Conservation (phyloP, 306 rosid species). For the Alnus glutinosa region DNA sequence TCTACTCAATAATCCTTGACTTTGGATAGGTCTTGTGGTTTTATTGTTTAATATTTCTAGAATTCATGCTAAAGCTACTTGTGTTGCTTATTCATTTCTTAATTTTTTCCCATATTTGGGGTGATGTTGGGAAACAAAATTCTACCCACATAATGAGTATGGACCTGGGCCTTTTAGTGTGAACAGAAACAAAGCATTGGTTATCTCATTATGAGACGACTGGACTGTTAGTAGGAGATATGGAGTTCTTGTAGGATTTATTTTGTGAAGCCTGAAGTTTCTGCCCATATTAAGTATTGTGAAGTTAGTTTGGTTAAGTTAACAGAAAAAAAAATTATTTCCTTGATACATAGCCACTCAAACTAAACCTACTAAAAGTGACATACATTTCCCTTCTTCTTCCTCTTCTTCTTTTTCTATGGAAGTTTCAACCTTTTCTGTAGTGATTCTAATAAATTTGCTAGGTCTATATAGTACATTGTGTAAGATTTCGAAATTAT, state of each 20-base stretch:
- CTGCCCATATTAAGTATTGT: no score
- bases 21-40: neutral
- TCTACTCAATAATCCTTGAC: neutral
- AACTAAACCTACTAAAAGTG: no score
- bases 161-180: neutral
- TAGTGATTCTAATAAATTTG: neutral
- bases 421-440: neutral
- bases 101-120: neutral
- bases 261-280: neutral
- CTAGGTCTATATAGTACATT: no score
- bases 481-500: no score
- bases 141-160: neutral
- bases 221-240: neutral
- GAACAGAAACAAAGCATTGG: neutral
- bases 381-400: no score
- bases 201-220: neutral
- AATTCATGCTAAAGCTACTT: neutral
- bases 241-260: neutral
- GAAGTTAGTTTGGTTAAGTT: no score
- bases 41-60: neutral
- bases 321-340: no score
- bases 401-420: neutral
- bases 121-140: neutral
- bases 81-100: neutral
- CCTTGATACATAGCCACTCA: no score